These are phyloP conservation scores for Aspergillus floridensis DNA, from an alignment of 2,329 filamentous ascomycete genomes.

Conservation along the genomic window DNA sequence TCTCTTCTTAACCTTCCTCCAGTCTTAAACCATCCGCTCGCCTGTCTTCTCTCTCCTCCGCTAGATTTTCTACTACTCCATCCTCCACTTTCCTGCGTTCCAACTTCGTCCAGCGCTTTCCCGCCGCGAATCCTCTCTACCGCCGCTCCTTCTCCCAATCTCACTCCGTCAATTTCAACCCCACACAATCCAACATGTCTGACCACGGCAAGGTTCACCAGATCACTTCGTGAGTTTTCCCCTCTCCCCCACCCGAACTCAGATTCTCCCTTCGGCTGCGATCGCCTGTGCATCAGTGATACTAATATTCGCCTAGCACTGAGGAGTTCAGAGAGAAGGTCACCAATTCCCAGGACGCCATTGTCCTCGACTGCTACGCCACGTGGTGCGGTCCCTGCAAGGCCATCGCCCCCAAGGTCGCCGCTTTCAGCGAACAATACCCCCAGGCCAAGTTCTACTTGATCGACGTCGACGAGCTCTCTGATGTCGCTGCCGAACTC, in stretches of 20 bases:
- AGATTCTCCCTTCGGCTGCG: no score
- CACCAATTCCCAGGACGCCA: conserved; percentile 50
- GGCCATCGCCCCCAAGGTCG: conserved; percentile 74
- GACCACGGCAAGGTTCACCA: conserved; percentile 19
- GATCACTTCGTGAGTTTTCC: conserved; percentile 27
- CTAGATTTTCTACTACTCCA: conserved; percentile 13
- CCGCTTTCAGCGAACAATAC: conserved; percentile 60
- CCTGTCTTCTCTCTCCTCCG: conserved; percentile 19
- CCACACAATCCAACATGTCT: conserved; percentile 40
- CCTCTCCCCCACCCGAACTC: not conserved
- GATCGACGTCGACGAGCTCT: conserved; percentile 82
- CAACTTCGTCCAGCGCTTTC: conserved; percentile 5
- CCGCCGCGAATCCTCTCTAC: conserved; percentile 5
- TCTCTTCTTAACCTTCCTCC: conserved; percentile 8
- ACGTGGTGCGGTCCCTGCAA: conserved; percentile 96
- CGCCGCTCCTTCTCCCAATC: conserved; percentile 31
- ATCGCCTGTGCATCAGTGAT: no score
- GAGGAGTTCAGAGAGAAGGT: conserved; percentile 57
- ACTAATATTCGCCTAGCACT: conserved; percentile 45
- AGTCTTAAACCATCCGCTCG: conserved; percentile 29
- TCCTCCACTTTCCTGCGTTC: conserved; percentile 13
- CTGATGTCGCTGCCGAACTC: conserved; percentile 72
- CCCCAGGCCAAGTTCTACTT: conserved; percentile 73
- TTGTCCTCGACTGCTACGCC: conserved; percentile 84
- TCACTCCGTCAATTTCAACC: conserved; percentile 38